These are phyloP conservation scores for Sporothrix brasiliensis DNA, from an alignment of 2,329 filamentous ascomycete genomes.

Conservation along the genomic window DNA sequence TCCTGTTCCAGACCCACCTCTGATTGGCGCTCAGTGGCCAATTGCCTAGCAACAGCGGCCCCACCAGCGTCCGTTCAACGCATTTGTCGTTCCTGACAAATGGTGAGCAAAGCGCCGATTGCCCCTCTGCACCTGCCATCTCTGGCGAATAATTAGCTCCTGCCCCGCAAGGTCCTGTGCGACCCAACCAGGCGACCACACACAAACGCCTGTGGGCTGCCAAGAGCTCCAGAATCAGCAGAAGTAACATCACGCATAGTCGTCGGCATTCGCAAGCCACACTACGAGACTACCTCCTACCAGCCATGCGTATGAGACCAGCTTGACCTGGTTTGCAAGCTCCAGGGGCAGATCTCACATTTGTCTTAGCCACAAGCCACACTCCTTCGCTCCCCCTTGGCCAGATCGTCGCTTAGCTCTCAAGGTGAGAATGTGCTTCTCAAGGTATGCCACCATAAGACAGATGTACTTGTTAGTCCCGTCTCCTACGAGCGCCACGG, in stretches of 20 bases:
- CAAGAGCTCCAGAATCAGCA: too few relatives aligned
- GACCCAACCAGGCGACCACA: too few relatives aligned
- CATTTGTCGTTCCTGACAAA: constrained; percentile 34
- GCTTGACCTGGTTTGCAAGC: background rate
- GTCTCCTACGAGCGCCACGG: too few relatives aligned
- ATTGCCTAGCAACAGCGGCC: constrained; percentile 14
- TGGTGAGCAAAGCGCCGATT: constrained; percentile 8
- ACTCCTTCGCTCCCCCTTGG: background rate
- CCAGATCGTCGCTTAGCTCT: background rate
- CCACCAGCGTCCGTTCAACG: constrained; percentile 12
- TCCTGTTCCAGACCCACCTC: background rate
- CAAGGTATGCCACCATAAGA: too few relatives aligned
- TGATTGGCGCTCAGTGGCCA: constrained; percentile 11
- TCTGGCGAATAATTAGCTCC: background rate
- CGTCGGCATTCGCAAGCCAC: background rate
- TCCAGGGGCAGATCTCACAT: background rate
- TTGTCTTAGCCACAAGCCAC: background rate
- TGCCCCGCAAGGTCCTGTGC: too few relatives aligned
- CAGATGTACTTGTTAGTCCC: too few relatives aligned
- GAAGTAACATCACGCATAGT: background rate
- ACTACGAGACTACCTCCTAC: background rate
- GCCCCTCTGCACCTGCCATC: background rate
- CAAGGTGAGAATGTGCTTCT: background rate
- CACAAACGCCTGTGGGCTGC: too few relatives aligned
- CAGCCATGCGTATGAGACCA: too few relatives aligned